A percentile compares a stretch with the other conserved stretches of the same genome.
Evolutionary conservation across 2,329 filamentous ascomycete species (phyloP).

Genomic region (Plenodomus biglobosus): DNA sequence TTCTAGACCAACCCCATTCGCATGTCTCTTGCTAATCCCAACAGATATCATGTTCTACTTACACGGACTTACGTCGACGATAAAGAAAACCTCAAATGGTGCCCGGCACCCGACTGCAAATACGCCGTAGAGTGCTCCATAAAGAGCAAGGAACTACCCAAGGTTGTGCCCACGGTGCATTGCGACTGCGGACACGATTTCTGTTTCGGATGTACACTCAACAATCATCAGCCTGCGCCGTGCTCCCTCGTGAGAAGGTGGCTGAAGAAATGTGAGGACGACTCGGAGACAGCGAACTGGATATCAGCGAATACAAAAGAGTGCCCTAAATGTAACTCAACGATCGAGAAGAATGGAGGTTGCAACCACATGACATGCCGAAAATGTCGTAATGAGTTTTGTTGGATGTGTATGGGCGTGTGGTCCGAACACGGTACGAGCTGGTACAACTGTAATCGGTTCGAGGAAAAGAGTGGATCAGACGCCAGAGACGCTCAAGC

Average conservation of each 20-base stretch:
- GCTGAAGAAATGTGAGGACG: constrained; percentile 98
- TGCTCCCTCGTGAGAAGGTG: constrained; percentile 90
- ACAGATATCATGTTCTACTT: constrained; percentile 79
- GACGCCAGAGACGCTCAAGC: constrained; percentile 92
- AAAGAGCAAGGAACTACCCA: constrained; percentile 82
- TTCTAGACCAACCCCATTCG: not conserved
- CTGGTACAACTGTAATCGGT: constrained; percentile 99
- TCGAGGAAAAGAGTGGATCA: constrained; percentile 89
- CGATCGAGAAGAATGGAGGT: constrained; percentile 97
- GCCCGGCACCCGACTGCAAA: constrained; percentile 93
- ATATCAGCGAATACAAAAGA: constrained; percentile 99
- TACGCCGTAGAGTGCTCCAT: constrained; percentile 88
- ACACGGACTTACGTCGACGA: constrained; percentile 97
- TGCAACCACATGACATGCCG: constrained; percentile 98
- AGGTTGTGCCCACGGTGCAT: constrained; percentile 84
- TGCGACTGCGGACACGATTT: constrained; percentile 85
- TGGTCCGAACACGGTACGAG: constrained; percentile 99
- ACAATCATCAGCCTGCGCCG: constrained; percentile 90
- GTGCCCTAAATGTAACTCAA: constrained; percentile 92
- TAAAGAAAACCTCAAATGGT: constrained; percentile 95
- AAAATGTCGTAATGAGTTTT: constrained; percentile 96
- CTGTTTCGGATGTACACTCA: constrained; percentile 90
- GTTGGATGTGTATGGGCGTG: constrained; percentile 99
- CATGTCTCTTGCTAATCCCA: constrained; percentile 13
- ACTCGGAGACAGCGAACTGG: constrained; percentile 98